A percentile compares a stretch with the other conserved stretches of the same genome.
phyloP scores from a whole-genome alignment of 2,329 filamentous ascomycete genomes.

The Tympanopsis confertula region DNA sequence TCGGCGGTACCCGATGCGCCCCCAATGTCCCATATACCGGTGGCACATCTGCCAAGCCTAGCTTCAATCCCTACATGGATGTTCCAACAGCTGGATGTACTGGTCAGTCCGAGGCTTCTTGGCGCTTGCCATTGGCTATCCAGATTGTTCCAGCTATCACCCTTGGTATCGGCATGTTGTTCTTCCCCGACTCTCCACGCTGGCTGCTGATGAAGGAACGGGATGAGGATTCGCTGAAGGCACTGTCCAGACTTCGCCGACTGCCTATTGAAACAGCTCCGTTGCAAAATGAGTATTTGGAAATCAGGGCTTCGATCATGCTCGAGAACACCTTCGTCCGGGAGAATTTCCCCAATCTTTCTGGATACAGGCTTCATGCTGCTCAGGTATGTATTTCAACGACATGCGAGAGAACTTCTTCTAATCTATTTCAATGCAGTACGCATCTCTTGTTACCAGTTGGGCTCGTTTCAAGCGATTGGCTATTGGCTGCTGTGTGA shows the following conservation, averaged over 20 bases:
- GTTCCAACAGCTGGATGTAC: slow-evolving; percentile 26
- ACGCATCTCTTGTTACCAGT: slow-evolving; percentile 17
- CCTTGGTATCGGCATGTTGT: slow-evolving; percentile 15
- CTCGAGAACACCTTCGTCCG: slow-evolving; percentile 17
- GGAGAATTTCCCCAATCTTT: slow-evolving; percentile 15
- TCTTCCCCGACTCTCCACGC: slow-evolving; percentile 4
- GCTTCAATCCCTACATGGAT: slow-evolving; percentile 29
- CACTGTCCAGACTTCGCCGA: not conserved
- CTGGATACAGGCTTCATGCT: slow-evolving; percentile 14
- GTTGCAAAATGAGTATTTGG: not conserved
- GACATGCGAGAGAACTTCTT: not conserved
- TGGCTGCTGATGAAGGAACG: not conserved
- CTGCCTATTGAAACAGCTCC: not conserved
- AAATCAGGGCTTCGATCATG: slow-evolving; percentile 14
- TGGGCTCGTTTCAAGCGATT: slow-evolving; percentile 21
- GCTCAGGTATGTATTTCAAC: slow-evolving; percentile 13
- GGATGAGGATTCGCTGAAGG: not conserved
- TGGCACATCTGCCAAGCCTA: slow-evolving; percentile 19
- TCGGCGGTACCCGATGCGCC: slow-evolving; percentile 31
- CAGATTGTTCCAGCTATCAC: slow-evolving; percentile 18
- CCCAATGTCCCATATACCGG: slow-evolving; percentile 32
- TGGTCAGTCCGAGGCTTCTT: slow-evolving; percentile 24
- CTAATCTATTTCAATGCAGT: slow-evolving; percentile 8
- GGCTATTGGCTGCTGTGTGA: slow-evolving; percentile 22
- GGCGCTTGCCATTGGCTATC: slow-evolving; percentile 17